phyloP scores from a whole-genome alignment of 2,329 filamentous ascomycete genomes.

The Trematosphaeria pertusa region DNA sequence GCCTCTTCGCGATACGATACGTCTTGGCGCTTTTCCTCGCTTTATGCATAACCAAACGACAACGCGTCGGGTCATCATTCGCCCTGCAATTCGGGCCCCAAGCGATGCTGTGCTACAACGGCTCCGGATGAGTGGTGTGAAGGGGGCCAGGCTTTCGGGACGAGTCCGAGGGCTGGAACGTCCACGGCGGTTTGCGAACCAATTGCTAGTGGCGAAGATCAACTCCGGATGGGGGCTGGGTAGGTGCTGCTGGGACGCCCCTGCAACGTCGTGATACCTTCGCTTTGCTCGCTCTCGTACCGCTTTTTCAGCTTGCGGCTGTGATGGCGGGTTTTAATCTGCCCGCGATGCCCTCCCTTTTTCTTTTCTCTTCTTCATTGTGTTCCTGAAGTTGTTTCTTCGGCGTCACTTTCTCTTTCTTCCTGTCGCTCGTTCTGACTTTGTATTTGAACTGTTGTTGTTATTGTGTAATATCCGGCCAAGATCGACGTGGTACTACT shows the following conservation, averaged over 20 bases:
- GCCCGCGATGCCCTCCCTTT: background rate
- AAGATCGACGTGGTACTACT: background rate
- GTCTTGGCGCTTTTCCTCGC: background rate
- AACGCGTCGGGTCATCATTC: background rate
- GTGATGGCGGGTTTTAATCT: too few relatives aligned
- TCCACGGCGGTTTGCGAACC: background rate
- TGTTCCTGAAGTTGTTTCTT: background rate
- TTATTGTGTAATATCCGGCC: background rate
- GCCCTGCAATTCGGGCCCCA: background rate
- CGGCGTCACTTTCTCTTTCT: background rate
- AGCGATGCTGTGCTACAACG: too few relatives aligned
- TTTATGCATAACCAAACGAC: background rate
- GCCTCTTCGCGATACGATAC: background rate
- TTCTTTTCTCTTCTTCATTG: background rate
- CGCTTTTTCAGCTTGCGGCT: background rate
- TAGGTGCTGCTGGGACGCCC: background rate
- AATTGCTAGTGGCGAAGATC: background rate
- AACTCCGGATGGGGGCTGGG: background rate
- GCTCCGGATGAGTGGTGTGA: too few relatives aligned
- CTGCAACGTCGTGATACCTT: background rate
- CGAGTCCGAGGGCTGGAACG: background rate
- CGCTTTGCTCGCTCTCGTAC: background rate
- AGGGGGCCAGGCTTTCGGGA: background rate
- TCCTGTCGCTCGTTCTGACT: background rate
- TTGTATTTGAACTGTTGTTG: background rate